Percentiles rank a stretch among this genome's conserved stretches.
Conservation (phyloP, 1,139 yeast genomes). For the Candida freyschussii region DNA sequence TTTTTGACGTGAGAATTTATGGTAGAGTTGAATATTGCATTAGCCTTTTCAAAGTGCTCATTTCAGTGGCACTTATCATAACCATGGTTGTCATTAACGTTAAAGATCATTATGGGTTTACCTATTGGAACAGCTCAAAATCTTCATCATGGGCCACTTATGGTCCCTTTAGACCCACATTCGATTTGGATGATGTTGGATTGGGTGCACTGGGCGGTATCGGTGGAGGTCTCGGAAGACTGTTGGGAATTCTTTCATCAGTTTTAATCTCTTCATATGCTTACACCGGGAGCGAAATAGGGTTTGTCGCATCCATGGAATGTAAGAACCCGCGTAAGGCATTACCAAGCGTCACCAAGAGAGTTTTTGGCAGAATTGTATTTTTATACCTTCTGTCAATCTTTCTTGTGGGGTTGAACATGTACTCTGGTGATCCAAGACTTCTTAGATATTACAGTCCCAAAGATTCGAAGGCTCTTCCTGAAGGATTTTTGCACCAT, state of each 20-base stretch:
- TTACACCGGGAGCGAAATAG: slow-evolving; percentile 77
- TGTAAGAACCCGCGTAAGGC: slow-evolving; percentile 77
- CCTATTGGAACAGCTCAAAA: slow-evolving; percentile 54
- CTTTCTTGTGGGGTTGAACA: slow-evolving; percentile 66
- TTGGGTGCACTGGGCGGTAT: slow-evolving; percentile 43
- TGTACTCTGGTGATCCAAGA: slow-evolving; percentile 74
- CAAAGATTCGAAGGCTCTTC: slow-evolving; percentile 2
- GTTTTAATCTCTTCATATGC: slow-evolving; percentile 64
- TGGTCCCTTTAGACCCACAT: slow-evolving; percentile 71
- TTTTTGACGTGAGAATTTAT: slow-evolving; percentile 64
- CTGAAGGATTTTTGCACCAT: slow-evolving; percentile 9
- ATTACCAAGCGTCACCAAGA: slow-evolving; percentile 69
- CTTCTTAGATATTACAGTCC: slow-evolving; percentile 45
- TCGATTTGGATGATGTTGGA: slow-evolving; percentile 54
- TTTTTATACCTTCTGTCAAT: slow-evolving; percentile 65
- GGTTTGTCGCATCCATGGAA: slow-evolving; percentile 83
- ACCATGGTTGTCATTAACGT: slow-evolving; percentile 61
- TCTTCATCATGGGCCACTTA: slow-evolving; percentile 49
- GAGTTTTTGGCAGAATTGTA: slow-evolving; percentile 69
- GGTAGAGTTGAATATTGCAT: slow-evolving; percentile 72
- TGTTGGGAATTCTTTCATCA: slow-evolving; percentile 61
- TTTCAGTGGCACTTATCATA: slow-evolving; percentile 52
- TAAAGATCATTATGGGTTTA: slow-evolving; percentile 55
- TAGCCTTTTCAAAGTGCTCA: slow-evolving; percentile 54
- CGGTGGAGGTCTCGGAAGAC: slow-evolving; percentile 59